Evolutionary conservation across 2,329 filamentous ascomycete genomes (phyloP).

Genomic region (Magnaporthales sp.): DNA sequence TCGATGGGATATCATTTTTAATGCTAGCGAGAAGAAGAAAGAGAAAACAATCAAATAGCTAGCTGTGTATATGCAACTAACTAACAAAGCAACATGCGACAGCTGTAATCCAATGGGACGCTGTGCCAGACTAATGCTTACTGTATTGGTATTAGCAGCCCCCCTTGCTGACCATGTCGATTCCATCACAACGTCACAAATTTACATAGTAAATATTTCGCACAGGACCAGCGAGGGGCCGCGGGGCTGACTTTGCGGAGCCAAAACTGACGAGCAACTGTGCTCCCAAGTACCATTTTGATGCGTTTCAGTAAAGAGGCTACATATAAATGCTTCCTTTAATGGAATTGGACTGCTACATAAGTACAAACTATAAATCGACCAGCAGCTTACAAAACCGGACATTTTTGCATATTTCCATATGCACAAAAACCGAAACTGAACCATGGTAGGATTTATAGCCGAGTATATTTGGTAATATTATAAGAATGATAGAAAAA

Average conservation of each 20-base stretch:
- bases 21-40: too few relatives aligned
- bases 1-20: neutral
- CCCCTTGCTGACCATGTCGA: neutral
- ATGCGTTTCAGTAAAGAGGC: too few relatives aligned
- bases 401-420: too few relatives aligned
- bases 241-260: neutral
- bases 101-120: neutral
- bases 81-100: too few relatives aligned
- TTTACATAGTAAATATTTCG: neutral
- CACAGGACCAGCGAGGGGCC: neutral
- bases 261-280: neutral
- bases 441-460: too few relatives aligned
- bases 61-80: neutral
- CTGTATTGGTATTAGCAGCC: neutral
- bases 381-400: too few relatives aligned
- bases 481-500: too few relatives aligned
- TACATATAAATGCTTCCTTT: too few relatives aligned
- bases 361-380: too few relatives aligned
- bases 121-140: neutral
- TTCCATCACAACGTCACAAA: neutral
- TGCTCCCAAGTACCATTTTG: neutral
- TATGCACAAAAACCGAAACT: too few relatives aligned
- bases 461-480: too few relatives aligned
- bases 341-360: too few relatives aligned
- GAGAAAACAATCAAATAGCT: neutral